Evolutionary conservation across 2,329 filamentous ascomycete genomes (phyloP).

Genomic region (Scytalidium lignicola): DNA sequence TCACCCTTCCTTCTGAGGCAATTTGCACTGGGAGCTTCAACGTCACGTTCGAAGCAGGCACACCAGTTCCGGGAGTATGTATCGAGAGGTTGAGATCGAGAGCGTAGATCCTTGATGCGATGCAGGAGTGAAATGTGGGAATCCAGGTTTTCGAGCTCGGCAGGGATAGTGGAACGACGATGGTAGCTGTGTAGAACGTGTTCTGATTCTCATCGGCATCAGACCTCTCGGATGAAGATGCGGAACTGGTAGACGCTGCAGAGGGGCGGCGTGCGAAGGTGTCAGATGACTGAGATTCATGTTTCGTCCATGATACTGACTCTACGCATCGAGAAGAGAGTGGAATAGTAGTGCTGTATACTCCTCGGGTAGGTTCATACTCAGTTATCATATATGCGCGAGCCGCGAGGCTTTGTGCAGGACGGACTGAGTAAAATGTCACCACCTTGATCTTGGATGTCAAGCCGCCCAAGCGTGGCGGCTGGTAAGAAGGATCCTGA

Average conservation of each 20-base stretch:
- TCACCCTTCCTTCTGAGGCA: constrained; percentile 17
- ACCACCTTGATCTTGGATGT: constrained; percentile 24
- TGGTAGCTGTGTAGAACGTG: constrained; percentile 49
- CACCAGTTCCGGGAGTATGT: constrained; percentile 39
- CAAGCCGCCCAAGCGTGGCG: constrained; percentile 25
- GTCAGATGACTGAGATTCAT: constrained; percentile 15
- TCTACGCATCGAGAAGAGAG: constrained; percentile 26
- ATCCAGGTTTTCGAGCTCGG: constrained; percentile 57
- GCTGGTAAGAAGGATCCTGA: constrained; percentile 16
- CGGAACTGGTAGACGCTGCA: constrained; percentile 20
- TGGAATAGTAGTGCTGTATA: constrained; percentile 19
- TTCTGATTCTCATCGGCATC: neutral
- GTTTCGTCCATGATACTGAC: constrained; percentile 24
- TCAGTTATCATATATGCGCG: constrained; percentile 10
- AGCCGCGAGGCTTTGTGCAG: constrained; percentile 15
- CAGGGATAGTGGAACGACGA: constrained; percentile 59
- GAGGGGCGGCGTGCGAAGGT: constrained; percentile 17
- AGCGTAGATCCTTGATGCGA: constrained; percentile 58
- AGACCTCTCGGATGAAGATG: constrained; percentile 13
- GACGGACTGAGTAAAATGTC: constrained; percentile 21
- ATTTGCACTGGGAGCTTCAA: constrained; percentile 26
- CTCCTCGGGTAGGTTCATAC: constrained; percentile 18
- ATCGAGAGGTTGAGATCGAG: constrained; percentile 55
- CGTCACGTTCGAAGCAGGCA: constrained; percentile 29
- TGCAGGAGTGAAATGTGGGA: constrained; percentile 66